phyloP scores from a whole-genome alignment of 371 early-diverging fungal genomes.

The Apophysomyces variabilis region DNA sequence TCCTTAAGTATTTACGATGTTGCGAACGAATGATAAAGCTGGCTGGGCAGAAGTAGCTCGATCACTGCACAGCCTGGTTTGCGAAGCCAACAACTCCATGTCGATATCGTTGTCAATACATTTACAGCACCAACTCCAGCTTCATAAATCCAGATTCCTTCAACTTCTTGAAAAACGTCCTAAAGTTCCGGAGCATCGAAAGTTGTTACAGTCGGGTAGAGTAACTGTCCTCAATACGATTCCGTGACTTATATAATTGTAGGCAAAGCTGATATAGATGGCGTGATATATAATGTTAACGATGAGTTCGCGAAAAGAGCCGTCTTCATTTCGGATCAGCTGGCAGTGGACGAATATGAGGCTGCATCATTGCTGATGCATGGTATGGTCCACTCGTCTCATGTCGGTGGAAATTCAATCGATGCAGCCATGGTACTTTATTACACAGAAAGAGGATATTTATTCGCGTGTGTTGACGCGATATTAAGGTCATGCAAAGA shows the following conservation, averaged over 20 bases:
- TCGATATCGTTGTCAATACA: constrained; percentile 18
- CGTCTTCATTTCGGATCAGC: constrained; percentile 71
- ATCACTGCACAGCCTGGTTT: constrained; percentile 31
- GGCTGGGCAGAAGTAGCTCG: neutral
- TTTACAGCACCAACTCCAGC: constrained; percentile 33
- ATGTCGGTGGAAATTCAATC: constrained; percentile 17
- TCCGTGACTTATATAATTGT: neutral
- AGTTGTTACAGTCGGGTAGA: constrained; percentile 56
- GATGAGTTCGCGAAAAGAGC: constrained; percentile 66
- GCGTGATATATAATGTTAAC: constrained; percentile 58
- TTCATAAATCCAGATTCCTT: constrained; percentile 41
- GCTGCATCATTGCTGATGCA: constrained; percentile 68
- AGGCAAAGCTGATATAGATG: constrained; percentile 50
- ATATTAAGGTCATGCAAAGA: constrained; percentile 64
- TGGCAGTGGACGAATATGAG: constrained; percentile 74
- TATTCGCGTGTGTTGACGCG: constrained; percentile 64
- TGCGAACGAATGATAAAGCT: neutral
- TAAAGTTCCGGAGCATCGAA: constrained; percentile 52
- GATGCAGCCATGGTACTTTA: constrained; percentile 78
- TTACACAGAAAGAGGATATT: constrained; percentile 67
- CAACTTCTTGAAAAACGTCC: constrained; percentile 51
- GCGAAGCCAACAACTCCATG: constrained; percentile 32
- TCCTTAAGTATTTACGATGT: neutral
- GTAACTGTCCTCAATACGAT: neutral
- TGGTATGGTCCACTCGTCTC: constrained; percentile 28